Conservation (phyloP, 2,329 filamentous ascomycete species). For the Monilinia laxa region DNA sequence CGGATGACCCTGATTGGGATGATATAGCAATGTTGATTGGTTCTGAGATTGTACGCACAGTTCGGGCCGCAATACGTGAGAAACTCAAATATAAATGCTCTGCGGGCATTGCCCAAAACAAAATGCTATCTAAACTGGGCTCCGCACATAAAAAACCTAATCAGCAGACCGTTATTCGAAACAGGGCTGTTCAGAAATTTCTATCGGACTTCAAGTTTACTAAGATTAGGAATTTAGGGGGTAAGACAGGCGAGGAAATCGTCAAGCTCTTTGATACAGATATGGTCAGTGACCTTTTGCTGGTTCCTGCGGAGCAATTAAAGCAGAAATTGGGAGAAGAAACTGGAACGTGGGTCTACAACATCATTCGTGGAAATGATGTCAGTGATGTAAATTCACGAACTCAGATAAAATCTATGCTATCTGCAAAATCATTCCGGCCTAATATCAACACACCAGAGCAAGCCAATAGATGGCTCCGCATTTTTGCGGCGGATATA, state of each 20-base stretch:
- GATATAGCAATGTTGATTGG: conserved; percentile 85
- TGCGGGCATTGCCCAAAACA: conserved; percentile 84
- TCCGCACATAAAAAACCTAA: conserved; percentile 92
- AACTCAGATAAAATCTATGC: conserved; percentile 95
- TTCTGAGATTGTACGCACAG: conserved; percentile 79
- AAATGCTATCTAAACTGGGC: conserved; percentile 92
- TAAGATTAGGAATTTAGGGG: conserved; percentile 91
- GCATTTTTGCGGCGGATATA: conserved; percentile 90
- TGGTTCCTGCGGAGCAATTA: conserved; percentile 70
- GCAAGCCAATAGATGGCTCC: conserved; percentile 80
- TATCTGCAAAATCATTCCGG: conserved; percentile 92
- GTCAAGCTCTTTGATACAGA: conserved; percentile 80
- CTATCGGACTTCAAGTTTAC: conserved; percentile 85
- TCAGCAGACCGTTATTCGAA: conserved; percentile 88
- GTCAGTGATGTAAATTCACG: conserved; percentile 83
- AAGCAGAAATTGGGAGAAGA: conserved; percentile 79
- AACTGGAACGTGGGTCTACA: conserved; percentile 81
- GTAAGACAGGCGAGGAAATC: conserved; percentile 88
- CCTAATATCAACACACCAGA: conserved; percentile 77
- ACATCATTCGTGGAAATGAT: conserved; percentile 82
- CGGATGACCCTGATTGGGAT: conserved; percentile 90
- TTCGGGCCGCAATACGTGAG: conserved; percentile 68
- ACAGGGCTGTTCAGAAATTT: conserved; percentile 77
- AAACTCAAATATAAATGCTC: conserved; percentile 87
- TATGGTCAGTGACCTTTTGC: conserved; percentile 70